Percentiles rank a stretch among this genome's conserved stretches.
Evolutionary conservation across 257 asterid species (phyloP).

Genomic region (Asclepias syriaca): DNA sequence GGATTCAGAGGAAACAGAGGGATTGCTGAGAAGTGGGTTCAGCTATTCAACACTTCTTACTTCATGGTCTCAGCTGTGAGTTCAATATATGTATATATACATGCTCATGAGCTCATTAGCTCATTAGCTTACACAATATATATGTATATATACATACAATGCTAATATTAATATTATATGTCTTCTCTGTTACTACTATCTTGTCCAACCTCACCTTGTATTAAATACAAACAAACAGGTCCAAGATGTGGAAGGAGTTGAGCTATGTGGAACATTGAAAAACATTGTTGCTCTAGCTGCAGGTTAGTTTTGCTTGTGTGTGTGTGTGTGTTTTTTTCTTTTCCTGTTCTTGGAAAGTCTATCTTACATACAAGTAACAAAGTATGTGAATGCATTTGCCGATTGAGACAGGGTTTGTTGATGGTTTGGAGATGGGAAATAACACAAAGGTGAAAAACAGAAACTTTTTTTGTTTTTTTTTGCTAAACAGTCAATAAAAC

Average conservation of each 20-base stretch:
- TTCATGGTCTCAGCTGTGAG: conserved; percentile 78
- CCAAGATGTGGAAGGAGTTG: conserved; percentile 95
- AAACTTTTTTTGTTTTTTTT: not conserved
- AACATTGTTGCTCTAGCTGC: conserved; percentile 88
- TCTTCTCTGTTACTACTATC: not conserved
- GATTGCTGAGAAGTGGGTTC: conserved; percentile 81
- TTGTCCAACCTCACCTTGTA: not conserved
- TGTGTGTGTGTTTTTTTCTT: not conserved
- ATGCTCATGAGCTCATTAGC: not conserved
- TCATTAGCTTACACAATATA: not conserved
- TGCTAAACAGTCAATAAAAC: not conserved
- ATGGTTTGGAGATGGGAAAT: conserved; percentile 93
- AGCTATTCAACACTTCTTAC: conserved; percentile 64
- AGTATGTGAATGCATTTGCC: not conserved
- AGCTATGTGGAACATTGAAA: conserved; percentile 85
- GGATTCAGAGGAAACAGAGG: conserved; percentile 66
- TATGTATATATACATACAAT: not conserved
- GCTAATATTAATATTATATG: too few relatives aligned
- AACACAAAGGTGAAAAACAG: conserved; percentile 62
- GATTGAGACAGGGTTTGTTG: conserved; percentile 64
- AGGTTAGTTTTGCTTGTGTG: conserved; percentile 32
- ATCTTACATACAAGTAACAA: conserved; percentile 3
- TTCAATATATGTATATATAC: conserved; percentile 1
- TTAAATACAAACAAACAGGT: conserved; percentile 42
- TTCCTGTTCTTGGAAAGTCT: not conserved